phyloP scores from a whole-genome alignment of 345 rosid species.

The Boechera divaricarpa region DNA sequence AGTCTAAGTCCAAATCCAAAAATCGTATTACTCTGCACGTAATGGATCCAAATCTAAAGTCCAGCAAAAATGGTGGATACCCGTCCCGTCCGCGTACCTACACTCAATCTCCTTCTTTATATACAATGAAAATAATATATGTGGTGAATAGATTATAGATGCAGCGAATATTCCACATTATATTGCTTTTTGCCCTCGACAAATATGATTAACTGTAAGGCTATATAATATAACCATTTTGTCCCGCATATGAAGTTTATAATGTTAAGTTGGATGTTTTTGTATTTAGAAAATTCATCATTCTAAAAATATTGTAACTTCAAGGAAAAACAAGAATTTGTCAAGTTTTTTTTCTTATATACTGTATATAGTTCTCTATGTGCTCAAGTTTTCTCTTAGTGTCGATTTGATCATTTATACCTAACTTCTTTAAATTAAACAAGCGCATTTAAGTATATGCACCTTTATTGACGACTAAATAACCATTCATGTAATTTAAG shows the following conservation, averaged over 20 bases:
- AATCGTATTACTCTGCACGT: no score
- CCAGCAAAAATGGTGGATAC: no score
- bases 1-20: no score
- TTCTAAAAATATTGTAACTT: no score
- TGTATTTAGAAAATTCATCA: no score
- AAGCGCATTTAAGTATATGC: background rate
- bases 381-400: background rate
- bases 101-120: background rate
- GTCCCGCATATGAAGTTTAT: background rate
- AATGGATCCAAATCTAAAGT: no score
- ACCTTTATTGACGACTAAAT: slow-evolving; percentile 19
- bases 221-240: background rate
- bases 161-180: no score
- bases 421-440: background rate
- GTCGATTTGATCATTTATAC: background rate
- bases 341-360: background rate
- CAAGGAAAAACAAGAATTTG: no score
- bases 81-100: background rate
- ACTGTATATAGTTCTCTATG: background rate
- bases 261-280: no score
- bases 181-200: no score
- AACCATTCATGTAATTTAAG: background rate
- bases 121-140: background rate
- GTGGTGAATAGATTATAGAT: background rate
- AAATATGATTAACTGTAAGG: no score